Conservation (phyloP, 352 stramenopile genomes). For the Phytophthora fragariaefolia region DNA sequence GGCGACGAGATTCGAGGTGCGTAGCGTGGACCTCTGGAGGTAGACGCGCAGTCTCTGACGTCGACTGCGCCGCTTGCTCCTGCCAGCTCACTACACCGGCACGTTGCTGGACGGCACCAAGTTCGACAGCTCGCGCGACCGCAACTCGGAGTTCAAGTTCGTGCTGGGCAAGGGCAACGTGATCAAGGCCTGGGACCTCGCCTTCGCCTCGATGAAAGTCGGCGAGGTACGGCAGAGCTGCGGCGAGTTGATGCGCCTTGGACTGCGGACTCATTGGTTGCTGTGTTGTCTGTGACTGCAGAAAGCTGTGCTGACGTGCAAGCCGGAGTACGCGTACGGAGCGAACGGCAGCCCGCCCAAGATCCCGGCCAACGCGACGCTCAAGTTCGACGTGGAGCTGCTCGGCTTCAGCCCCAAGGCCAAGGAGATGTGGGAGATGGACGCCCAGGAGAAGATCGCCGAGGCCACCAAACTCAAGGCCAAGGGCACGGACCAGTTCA, state of each 20-base stretch:
- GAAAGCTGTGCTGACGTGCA: slow-evolving; percentile 93
- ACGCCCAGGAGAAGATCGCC: slow-evolving; percentile 80
- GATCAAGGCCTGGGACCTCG: slow-evolving; percentile 90
- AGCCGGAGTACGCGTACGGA: slow-evolving; percentile 95
- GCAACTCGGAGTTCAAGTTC: slow-evolving; percentile 89
- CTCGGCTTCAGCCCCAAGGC: slow-evolving; percentile 94
- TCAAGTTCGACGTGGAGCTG: slow-evolving; percentile 97
- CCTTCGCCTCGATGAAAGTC: slow-evolving; percentile 95
- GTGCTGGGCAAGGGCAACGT: slow-evolving; percentile 89
- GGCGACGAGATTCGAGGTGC: slow-evolving; percentile 86
- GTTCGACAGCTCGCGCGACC: slow-evolving; percentile 95
- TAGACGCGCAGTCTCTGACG: not conserved
- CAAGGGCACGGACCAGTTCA: slow-evolving; percentile 94
- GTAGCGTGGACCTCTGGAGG: slow-evolving; percentile 1
- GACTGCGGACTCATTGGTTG: slow-evolving; percentile 13
- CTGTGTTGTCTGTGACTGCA: slow-evolving; percentile 24
- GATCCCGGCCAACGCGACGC: slow-evolving; percentile 93
- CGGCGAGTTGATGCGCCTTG: not conserved
- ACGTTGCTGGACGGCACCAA: slow-evolving; percentile 94
- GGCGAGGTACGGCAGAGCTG: slow-evolving; percentile 73
- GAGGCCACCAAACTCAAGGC: slow-evolving; percentile 91
- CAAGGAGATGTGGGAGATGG: slow-evolving; percentile 95
- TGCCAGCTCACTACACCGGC: slow-evolving; percentile 95
- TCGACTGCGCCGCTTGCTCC: too few relatives aligned
- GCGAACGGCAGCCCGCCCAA: slow-evolving; percentile 90